Evolutionary conservation across 1,139 yeast species (phyloP).

Genomic region (Suhomyces taliae): DNA sequence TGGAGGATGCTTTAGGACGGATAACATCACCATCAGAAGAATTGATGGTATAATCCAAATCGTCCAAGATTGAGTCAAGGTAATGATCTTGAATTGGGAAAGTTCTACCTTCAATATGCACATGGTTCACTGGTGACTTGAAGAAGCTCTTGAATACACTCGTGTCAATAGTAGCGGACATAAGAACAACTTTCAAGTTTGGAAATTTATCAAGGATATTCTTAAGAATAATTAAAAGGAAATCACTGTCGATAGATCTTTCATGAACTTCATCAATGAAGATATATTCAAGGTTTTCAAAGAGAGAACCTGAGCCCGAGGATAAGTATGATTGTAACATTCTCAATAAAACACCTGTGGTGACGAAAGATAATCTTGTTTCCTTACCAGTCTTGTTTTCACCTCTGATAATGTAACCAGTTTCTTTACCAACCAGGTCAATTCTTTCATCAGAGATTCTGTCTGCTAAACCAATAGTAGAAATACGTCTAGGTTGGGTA

Average conservation of each 20-base stretch:
- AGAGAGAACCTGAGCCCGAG: conserved; percentile 22
- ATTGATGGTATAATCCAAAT: conserved; percentile 53
- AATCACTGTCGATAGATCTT: conserved; percentile 87
- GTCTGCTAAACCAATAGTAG: conserved; percentile 92
- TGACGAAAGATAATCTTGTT: conserved; percentile 80
- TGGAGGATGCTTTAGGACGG: conserved; percentile 62
- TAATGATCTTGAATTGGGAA: conserved; percentile 82
- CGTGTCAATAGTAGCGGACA: conserved; percentile 93
- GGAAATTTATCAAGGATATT: conserved; percentile 48
- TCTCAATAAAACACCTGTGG: conserved; percentile 88
- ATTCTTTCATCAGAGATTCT: conserved; percentile 85
- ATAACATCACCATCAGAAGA: conserved; percentile 44
- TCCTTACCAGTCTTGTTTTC: conserved; percentile 63
- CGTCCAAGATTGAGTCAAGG: conserved; percentile 61
- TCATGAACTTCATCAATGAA: conserved; percentile 96
- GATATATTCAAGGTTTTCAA: conserved; percentile 63
- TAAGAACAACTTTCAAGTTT: conserved; percentile 67
- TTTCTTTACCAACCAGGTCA: conserved; percentile 67
- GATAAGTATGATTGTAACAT: conserved; percentile 62
- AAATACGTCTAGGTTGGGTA: conserved; percentile 94
- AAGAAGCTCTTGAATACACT: conserved; percentile 70
- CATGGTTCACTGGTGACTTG: conserved; percentile 44
- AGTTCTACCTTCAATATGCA: conserved; percentile 90
- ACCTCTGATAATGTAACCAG: conserved; percentile 90
- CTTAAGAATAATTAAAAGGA: conserved; percentile 74